Evolutionary conservation across 139 green algal genomes (phyloP), one percentile per base, ranked within the genome.

Genomic region (Asterochloris erici): DNA sequence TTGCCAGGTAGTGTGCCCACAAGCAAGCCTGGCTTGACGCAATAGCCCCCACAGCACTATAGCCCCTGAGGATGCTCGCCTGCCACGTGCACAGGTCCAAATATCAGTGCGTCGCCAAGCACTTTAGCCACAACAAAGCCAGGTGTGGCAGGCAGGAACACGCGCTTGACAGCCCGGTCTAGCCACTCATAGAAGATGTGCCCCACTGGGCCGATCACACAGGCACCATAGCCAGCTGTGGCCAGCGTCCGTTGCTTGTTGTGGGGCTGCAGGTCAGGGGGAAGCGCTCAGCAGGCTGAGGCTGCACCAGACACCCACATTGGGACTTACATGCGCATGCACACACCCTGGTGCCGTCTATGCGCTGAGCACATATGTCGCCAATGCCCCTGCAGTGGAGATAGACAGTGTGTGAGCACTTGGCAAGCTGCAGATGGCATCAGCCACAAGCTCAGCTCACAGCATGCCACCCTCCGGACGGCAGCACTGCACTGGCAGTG

Each of bases 21-120:
- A 54, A 54, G 38, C 38, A 54, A 54, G 38, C 38, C 38, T 54
- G 38, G 38, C 38, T 6, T 54, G 38, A 54, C 38, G 38, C 38
- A 54, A 54, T 6, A 54, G 38, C 38, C 38, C 38, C 38, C 38
- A 54, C 38, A 54, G 38, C 38, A 54, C 38, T 10, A n/a, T n/a
- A n/a, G n/a, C n/a, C 38, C 38, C 38, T 54, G 38, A 2, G 38
- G 6, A 54, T 28, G 73, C 38, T 54, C 38, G 38, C 38, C 79
- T 13, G 68, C 79, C 16, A 87, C 81, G 54, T 87, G 84, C 9
- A 87, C 15, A 23, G 84, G 84, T 11, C 79, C 81, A 81, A 87
- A 87, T 14, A 84, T 21, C 21, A 81, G 17, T 66, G 84, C 84
- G 62, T 87, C 84, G 2, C 60, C 29, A 19, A 74, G 66, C 60